These are phyloP conservation scores for Medicago truncatula DNA, from an alignment of 306 rosid species.

Conservation along the genomic window MtrunA17r5.0-ANR NC_053045.1:17734501-17735000, in stretches of 20 bases:
- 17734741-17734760: background rate
- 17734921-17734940: slow-evolving; percentile 40
- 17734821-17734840: slow-evolving; percentile 65
- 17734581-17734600: too few species aligned
- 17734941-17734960: slow-evolving; percentile 50
- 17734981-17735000: slow-evolving; percentile 70
- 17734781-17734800: slow-evolving; percentile 52
- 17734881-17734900: slow-evolving; percentile 59
- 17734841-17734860: slow-evolving; percentile 85
- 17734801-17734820: slow-evolving; percentile 62
- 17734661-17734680: too few species aligned
- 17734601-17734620: background rate
- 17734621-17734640: background rate
- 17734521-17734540: too few species aligned
- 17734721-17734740: background rate
- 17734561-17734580: too few species aligned
- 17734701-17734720: background rate
- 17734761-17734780: slow-evolving; percentile 33
- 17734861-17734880: slow-evolving; percentile 69
- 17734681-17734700: background rate
- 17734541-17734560: too few species aligned
- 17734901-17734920: slow-evolving; percentile 67
- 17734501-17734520: too few species aligned
- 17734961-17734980: slow-evolving; percentile 65
- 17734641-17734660: background rate